Evolutionary conservation across 2,329 filamentous ascomycete genomes (phyloP), one percentile per base, ranked within the genome.

Genomic region (Penicillium sp.): DNA sequence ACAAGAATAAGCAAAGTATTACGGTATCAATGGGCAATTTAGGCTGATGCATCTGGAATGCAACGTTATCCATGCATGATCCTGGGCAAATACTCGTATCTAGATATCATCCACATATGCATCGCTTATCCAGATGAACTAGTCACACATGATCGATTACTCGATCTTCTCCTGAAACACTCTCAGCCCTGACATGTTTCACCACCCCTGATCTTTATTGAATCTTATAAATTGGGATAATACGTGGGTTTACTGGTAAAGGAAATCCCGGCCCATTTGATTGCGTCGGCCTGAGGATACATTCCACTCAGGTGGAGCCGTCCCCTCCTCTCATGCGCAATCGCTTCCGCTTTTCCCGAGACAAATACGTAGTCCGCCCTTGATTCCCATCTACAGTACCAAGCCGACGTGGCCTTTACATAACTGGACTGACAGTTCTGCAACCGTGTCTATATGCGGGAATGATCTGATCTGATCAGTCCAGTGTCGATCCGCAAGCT

Each of bases 241-340:
- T 5, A 40, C 9, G 37, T 40, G 18, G 2, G 12, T 22, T 22
- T 12, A 40, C 22, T 22, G 18, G 37, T 11, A 22, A 22, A 40
- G 37, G 8, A 9, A 22, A 40, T 40, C 8, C 18, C 18, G 44
- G 27, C 44, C 15, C 25, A 20, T 45, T 22, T 22, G n/a, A 18
- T 33, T 47, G 29, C 14, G 26, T 11, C 22, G 44, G 15, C n/a
- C 49, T 35, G 18, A 26, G 27, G 11, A 55, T 51, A 51, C 61
- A 64, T 66, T 66, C 62, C 56, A 48, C 54, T 40, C 58, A 55
- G 60, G 63, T 57, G 42, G 52, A 58, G 33, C 50, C 27, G 15
- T 3, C 8, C 25, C 22, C 26, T 41, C 44, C 51, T 49, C 40
- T 48, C 33, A 23, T 56, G 58, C 58, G 58, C 59, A 60, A 59